These are phyloP conservation scores for Diospyros kaki DNA, from an alignment of 148 eudicot genomes.

Conservation along the genomic window DNA sequence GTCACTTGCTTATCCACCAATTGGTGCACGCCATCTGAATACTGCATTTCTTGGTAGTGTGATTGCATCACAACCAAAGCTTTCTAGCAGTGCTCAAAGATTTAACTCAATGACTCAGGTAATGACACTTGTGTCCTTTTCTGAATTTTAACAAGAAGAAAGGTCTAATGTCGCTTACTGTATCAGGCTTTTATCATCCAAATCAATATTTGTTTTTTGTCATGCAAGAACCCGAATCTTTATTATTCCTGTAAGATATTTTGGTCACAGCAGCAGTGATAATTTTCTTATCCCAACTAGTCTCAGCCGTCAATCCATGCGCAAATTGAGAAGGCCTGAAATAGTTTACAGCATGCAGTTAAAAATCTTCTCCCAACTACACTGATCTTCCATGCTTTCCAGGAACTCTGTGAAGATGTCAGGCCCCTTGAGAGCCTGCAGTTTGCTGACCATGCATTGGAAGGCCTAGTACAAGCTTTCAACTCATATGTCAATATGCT, in stretches of 20 bases:
- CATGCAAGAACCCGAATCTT: not conserved
- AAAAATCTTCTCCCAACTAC: not conserved
- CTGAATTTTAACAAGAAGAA: not conserved
- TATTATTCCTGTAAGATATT: not conserved
- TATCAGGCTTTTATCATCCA: not conserved
- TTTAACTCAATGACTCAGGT: conserved; percentile 90
- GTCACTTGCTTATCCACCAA: conserved; percentile 55
- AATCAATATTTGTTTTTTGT: not conserved
- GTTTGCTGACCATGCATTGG: conserved; percentile 50
- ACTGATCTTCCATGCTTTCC: conserved; percentile 6
- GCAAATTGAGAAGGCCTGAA: not conserved
- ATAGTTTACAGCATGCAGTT: not conserved
- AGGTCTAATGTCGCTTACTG: not conserved
- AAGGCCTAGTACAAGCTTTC: conserved; percentile 65
- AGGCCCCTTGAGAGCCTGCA: conserved; percentile 65
- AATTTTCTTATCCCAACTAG: not conserved
- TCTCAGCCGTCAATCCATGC: not conserved
- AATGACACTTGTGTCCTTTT: not conserved
- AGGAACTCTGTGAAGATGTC: conserved; percentile 80
- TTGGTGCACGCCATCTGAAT: conserved; percentile 33
- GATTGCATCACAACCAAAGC: conserved; percentile 52
- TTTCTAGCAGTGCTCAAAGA: conserved; percentile 74
- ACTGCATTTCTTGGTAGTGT: conserved; percentile 23
- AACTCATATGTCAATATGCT: conserved; percentile 60
- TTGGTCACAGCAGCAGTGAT: not conserved